Evolutionary conservation across 2,329 filamentous ascomycete species (phyloP).

Genomic region (Chaetomium globosum): DNA sequence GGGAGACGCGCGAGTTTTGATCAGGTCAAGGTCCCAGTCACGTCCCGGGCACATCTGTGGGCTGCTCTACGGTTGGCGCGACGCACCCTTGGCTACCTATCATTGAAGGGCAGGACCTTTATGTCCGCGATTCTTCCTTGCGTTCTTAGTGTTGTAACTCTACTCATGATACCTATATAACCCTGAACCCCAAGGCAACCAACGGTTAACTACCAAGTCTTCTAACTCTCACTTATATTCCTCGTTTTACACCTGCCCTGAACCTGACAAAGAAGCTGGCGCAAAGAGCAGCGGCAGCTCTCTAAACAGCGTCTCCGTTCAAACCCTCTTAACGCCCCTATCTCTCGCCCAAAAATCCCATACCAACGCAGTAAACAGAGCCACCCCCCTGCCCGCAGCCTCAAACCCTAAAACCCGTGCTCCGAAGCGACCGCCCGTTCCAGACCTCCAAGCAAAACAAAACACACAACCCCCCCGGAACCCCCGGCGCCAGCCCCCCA

Average conservation of each 20-base stretch:
- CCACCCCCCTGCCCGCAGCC: neutral
- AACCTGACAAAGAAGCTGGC: too few species aligned
- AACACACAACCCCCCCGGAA: neutral
- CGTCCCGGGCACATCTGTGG: neutral
- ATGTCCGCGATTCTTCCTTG: neutral
- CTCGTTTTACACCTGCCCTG: too few species aligned
- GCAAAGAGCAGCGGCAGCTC: too few species aligned
- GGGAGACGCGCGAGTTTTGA: slow-evolving; percentile 77
- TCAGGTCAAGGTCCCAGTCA: too few species aligned
- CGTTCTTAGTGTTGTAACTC: neutral
- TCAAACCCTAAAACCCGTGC: neutral
- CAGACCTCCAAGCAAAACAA: neutral
- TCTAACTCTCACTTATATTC: neutral
- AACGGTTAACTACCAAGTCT: neutral
- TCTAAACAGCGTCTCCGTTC: too few species aligned
- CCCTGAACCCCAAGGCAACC: neutral
- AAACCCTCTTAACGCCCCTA: neutral
- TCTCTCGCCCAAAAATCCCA: neutral
- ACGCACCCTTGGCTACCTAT: too few species aligned
- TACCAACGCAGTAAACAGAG: too few species aligned
- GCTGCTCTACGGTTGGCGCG: too few species aligned
- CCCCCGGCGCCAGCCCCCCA: neutral
- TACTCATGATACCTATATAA: neutral
- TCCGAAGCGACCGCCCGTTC: neutral
- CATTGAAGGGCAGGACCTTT: too few species aligned